Evolutionary conservation across 331 rosid genomes (phyloP).

Genomic region (Acacia concinna): DNA sequence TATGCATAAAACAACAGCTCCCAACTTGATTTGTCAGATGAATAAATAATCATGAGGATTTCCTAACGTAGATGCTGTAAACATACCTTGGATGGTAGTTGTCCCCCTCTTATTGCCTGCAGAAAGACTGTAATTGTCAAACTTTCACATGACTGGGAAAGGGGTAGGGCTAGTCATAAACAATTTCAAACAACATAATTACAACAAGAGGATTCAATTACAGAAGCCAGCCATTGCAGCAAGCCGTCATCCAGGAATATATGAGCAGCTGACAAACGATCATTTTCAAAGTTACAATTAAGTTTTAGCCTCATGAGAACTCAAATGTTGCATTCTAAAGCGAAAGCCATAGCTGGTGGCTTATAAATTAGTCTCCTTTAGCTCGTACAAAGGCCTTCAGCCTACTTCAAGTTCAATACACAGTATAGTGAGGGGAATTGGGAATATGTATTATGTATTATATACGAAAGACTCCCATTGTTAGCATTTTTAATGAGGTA

Average conservation of each 20-base stretch:
- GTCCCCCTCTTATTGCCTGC: slow-evolving; percentile 46
- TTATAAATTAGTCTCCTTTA: background rate
- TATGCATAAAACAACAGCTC: background rate
- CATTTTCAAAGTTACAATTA: background rate
- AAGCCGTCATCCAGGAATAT: background rate
- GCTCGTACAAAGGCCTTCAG: background rate
- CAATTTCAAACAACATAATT: background rate
- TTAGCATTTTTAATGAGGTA: background rate
- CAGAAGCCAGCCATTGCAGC: background rate
- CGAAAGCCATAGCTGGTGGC: background rate
- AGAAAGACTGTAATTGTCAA: slow-evolving; percentile 27
- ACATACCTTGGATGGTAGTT: slow-evolving; percentile 67
- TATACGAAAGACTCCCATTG: background rate
- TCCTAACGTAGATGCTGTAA: background rate
- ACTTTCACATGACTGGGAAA: slow-evolving; percentile 10
- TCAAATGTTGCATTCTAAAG: background rate
- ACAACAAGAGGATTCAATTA: background rate
- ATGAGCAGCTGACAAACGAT: background rate
- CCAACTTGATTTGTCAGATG: background rate
- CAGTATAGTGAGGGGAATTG: background rate
- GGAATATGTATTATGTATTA: too few species aligned
- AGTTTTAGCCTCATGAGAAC: background rate
- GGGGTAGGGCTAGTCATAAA: slow-evolving; percentile 2
- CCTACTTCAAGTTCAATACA: background rate
- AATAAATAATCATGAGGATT: background rate